A percentile compares a stretch with the other conserved stretches of the same genome.
Evolutionary conservation across 2,329 filamentous ascomycete genomes (phyloP).

Genomic region (Zasmidium angulare): DNA sequence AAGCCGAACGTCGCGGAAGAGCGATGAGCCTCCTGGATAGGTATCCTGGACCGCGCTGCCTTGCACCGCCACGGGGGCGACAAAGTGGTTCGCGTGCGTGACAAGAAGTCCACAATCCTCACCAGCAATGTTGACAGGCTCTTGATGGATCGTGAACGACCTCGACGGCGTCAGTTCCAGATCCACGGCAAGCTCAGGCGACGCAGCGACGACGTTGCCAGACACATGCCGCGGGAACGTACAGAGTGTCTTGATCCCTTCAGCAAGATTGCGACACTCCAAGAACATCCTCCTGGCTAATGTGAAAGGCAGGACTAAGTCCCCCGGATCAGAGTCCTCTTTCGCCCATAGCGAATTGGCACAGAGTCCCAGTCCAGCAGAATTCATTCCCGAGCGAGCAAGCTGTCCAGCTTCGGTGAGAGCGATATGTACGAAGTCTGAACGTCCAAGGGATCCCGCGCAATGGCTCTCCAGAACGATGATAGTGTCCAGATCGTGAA

Average conservation of each 20-base stretch:
- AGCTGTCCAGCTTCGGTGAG: neutral
- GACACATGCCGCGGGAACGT: neutral
- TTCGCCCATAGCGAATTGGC: neutral
- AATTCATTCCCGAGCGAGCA: neutral
- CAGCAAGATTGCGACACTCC: neutral
- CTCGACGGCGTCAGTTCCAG: neutral
- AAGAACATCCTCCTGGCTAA: neutral
- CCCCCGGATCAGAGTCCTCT: neutral
- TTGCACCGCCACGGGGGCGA: neutral
- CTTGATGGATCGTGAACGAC: neutral
- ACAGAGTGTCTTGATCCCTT: neutral
- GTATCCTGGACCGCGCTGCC: neutral
- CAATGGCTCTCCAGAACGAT: neutral
- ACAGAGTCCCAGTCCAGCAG: neutral
- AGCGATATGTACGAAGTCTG: neutral
- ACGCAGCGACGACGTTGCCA: neutral
- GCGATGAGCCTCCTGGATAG: neutral
- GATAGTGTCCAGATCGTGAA: neutral
- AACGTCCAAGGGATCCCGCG: neutral
- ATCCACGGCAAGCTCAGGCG: neutral
- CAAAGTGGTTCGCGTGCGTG: neutral
- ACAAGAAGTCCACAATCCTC: neutral
- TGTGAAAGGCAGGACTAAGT: neutral
- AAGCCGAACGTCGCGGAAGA: neutral
- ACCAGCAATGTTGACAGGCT: neutral